Evolutionary conservation across 2,329 filamentous ascomycete species (phyloP).

Genomic region (Hyphodiscus sp.): DNA sequence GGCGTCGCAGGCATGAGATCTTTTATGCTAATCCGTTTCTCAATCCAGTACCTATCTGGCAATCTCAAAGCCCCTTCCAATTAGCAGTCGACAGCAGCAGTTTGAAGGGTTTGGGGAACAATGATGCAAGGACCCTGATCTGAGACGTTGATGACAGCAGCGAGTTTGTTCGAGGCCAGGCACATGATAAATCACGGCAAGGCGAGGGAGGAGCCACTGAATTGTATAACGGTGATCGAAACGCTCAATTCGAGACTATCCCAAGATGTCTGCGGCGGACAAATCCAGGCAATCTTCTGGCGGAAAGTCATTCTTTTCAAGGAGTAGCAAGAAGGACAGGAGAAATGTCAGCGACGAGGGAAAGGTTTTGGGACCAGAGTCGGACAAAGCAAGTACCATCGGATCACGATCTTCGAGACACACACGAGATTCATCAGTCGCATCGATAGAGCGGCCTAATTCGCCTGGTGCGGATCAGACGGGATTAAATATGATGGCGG

Average conservation of each 20-base stretch:
- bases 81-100: neutral
- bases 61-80: neutral
- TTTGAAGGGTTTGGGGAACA: constrained; percentile 16
- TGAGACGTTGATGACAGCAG: constrained; percentile 25
- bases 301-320: constrained; percentile 80
- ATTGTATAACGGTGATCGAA: constrained; percentile 15
- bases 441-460: constrained; percentile 63
- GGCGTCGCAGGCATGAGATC: constrained; percentile 18
- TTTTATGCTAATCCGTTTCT: constrained; percentile 20
- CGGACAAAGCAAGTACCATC: constrained; percentile 53
- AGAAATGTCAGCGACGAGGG: constrained; percentile 55
- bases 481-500: constrained; percentile 67
- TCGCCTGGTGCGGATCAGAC: constrained; percentile 53
- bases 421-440: constrained; percentile 63
- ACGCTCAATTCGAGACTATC: constrained; percentile 7
- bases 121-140: constrained; percentile 24
- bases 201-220: constrained; percentile 10
- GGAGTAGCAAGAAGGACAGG: constrained; percentile 76
- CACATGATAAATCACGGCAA: constrained; percentile 14
- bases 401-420: constrained; percentile 70
- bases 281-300: constrained; percentile 74
- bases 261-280: constrained; percentile 56
- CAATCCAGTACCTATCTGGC: constrained; percentile 12
- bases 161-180: constrained; percentile 16
- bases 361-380: constrained; percentile 45